phyloP scores from a whole-genome alignment of 2,329 filamentous ascomycete species.

The Penicillium sp. region DNA sequence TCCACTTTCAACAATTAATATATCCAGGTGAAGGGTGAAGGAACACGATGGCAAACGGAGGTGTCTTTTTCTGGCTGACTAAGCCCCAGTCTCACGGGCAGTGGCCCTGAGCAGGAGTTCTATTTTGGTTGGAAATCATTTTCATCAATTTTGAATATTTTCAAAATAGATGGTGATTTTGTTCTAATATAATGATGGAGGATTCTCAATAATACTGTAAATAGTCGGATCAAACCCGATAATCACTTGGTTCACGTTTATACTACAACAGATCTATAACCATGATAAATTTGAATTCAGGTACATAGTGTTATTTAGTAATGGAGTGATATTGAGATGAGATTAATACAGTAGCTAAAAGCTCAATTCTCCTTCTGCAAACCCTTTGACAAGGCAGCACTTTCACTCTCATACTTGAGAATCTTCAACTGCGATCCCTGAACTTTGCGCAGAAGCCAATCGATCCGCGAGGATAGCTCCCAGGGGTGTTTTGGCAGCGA shows the following conservation, averaged over 20 bases:
- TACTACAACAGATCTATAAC: neutral
- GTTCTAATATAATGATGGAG: neutral
- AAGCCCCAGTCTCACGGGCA: neutral
- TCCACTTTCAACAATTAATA: neutral
- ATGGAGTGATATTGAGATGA: neutral
- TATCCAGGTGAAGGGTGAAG: neutral
- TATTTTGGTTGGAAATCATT: too few relatives aligned
- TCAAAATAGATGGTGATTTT: neutral
- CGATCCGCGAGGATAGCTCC: conserved; percentile 64
- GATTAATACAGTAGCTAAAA: conserved; percentile 1
- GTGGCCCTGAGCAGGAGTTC: too few relatives aligned
- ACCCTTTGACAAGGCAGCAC: conserved; percentile 68
- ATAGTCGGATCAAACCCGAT: neutral
- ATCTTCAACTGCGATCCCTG: conserved; percentile 72
- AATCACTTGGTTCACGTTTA: neutral
- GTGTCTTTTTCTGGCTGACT: neutral
- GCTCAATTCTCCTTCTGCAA: conserved; percentile 53
- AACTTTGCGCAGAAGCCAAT: conserved; percentile 73
- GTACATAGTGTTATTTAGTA: neutral
- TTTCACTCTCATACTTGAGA: conserved; percentile 69
- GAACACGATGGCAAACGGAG: neutral
- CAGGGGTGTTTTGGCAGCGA: conserved; percentile 67
- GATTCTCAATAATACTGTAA: neutral
- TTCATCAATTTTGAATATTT: neutral
- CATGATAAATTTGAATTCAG: neutral